Conservation (phyloP, 306 rosid species). For the Pterocarpus macrocarpus region DNA sequence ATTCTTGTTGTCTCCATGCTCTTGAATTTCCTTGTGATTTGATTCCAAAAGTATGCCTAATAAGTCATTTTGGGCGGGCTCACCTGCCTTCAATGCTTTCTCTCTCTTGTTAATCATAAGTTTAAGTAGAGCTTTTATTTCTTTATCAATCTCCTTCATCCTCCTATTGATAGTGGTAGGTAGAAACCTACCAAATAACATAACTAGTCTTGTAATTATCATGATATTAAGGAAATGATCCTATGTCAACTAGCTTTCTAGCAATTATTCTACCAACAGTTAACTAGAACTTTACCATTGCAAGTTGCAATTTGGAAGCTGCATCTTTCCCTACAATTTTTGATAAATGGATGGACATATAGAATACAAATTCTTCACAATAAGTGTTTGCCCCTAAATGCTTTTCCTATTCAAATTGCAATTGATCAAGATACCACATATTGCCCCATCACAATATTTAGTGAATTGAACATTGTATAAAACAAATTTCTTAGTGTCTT, state of each 20-base stretch:
- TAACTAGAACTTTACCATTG: neutral
- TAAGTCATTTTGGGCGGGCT: slow-evolving; percentile 44
- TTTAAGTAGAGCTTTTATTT: slow-evolving; percentile 15
- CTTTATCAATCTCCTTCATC: slow-evolving; percentile 30
- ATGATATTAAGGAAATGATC: neutral
- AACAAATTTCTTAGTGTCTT: too few species aligned
- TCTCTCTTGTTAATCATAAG: slow-evolving; percentile 50
- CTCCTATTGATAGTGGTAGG: slow-evolving; percentile 32
- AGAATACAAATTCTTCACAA: neutral
- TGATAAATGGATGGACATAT: neutral
- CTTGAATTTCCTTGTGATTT: slow-evolving; percentile 53
- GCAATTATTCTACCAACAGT: neutral
- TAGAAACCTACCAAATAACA: slow-evolving; percentile 11
- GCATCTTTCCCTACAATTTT: neutral
- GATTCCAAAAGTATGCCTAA: slow-evolving; percentile 60
- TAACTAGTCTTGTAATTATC: neutral
- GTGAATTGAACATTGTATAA: too few species aligned
- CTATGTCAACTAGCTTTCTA: neutral
- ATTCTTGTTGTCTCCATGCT: slow-evolving; percentile 42
- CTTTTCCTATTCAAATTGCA: neutral
- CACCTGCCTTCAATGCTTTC: slow-evolving; percentile 45
- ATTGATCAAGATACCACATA: neutral
- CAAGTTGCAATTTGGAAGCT: neutral
- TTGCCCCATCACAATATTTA: neutral
- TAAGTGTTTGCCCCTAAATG: neutral